phyloP scores from a whole-genome alignment of 257 asterid genomes.

The Rauvolfia tetraphylla region DNA sequence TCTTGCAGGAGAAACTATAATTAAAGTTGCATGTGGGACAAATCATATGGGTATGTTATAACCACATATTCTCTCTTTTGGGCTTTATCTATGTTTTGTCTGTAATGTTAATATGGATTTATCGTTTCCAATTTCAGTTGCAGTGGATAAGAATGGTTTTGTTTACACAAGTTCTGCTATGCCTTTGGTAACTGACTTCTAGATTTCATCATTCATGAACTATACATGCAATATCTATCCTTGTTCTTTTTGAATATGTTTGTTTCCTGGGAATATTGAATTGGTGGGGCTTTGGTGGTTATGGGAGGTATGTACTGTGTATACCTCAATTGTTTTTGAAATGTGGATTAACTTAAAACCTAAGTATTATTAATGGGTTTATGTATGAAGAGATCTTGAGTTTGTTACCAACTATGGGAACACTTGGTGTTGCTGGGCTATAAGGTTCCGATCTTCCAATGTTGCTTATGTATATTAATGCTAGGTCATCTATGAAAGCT shows the following conservation, averaged over 20 bases:
- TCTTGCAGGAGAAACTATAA: constrained; percentile 85
- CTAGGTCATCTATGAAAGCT: too few species aligned
- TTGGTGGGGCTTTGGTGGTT: constrained; percentile 99
- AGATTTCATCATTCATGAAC: neutral
- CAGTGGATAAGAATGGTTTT: constrained; percentile 75
- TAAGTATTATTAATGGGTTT: too few species aligned
- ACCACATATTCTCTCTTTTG: neutral
- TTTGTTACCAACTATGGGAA: too few species aligned
- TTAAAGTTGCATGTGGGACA: constrained; percentile 90
- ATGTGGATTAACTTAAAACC: neutral
- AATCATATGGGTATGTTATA: constrained; percentile 76
- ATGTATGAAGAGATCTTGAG: neutral
- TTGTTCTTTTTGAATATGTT: neutral
- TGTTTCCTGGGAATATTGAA: constrained; percentile 19
- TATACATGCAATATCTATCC: neutral
- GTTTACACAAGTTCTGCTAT: constrained; percentile 76
- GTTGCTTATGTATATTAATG: too few species aligned
- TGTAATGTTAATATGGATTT: constrained; percentile 18
- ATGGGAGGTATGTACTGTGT: constrained; percentile 69
- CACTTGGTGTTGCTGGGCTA: too few species aligned
- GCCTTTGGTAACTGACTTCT: constrained; percentile 18
- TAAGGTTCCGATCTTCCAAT: too few species aligned
- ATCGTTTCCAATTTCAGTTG: constrained; percentile 59
- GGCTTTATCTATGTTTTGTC: neutral
- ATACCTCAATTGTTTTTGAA: neutral